Evolutionary conservation across 257 asterid genomes (phyloP), one percentile per base, ranked within the genome.

Genomic region (Salvia hispanica): DNA sequence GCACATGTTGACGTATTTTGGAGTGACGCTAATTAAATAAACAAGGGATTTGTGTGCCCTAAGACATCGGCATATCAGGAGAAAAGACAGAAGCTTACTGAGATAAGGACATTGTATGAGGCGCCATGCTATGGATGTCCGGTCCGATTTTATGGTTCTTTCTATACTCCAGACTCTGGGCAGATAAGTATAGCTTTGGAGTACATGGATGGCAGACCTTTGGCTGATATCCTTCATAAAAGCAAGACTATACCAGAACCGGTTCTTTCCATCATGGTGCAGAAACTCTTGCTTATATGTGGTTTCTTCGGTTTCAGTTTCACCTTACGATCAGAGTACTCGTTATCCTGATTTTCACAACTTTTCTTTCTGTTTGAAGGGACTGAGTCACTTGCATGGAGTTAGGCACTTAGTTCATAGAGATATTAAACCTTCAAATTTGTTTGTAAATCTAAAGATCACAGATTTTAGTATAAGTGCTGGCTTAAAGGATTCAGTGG

Each of bases 381-480:
- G 99, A 42, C 82, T 94, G 50, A 84, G 80, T 81, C 90, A 88
- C 79, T 84, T 94, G 85, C 99, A 94, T 58, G 96, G 97, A 84
- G 96, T 79, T 66, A 80, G 95, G 64, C 94, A 94, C 81, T 85
- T 94, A 71, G 99, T 94, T 76, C 99, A 94, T 82, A 83, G 99
- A 81, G 97, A 94, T 77, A 94, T 94, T 76, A 94, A 91, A 81
- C 99, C 99, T 31, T 97, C 99, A 71, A 94, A 94, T 88, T 71
- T 94, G 77, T 95, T 94, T 10, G 86, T 94, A 61, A 94, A 91
- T 76, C 92, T 94, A 65, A 94, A 94, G 80, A 94, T 94, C 78
- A 94, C 97, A 15, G 99, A 94, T 83, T 94, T 94, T 66, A 97
- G 99, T 62, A 88, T 94, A 69, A 94, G 99, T 76, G 96, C 99